phyloP scores from a whole-genome alignment of 2,329 filamentous ascomycete genomes.

The Penicillium sp. region DNA sequence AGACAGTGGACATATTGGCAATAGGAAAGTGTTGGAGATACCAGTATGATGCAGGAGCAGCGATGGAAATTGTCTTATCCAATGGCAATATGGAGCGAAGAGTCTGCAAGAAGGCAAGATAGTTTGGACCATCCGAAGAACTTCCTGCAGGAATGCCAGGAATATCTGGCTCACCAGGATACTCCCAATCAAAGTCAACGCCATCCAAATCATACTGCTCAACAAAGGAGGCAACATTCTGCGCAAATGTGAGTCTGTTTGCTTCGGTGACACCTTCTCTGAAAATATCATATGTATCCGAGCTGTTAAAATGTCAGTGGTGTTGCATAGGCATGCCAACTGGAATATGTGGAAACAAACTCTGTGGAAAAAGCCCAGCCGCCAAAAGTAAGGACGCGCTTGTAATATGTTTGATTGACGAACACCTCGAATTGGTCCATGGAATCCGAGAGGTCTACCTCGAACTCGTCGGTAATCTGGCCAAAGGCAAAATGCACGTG shows the following conservation, averaged over 20 bases:
- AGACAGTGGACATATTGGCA: conserved; percentile 19
- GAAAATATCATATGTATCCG: conserved; percentile 22
- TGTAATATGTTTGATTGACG: no score
- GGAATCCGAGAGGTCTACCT: conserved; percentile 24
- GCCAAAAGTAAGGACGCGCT: conserved; percentile 43
- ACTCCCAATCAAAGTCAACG: conserved; percentile 37
- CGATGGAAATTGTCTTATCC: conserved; percentile 21
- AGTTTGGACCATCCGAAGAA: conserved; percentile 30
- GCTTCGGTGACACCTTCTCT: conserved; percentile 30
- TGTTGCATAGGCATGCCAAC: conserved; percentile 18
- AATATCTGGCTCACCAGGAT: conserved; percentile 27
- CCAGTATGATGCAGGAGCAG: conserved; percentile 25
- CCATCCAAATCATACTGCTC: conserved; percentile 35
- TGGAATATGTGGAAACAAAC: conserved; percentile 32
- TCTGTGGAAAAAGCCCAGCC: conserved; percentile 45
- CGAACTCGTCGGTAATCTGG: conserved; percentile 28
- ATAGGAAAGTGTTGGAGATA: conserved; percentile 31
- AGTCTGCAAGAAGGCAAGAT: conserved; percentile 28
- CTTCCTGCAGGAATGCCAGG: conserved; percentile 31
- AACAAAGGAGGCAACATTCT: conserved; percentile 39
- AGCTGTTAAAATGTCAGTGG: not conserved
- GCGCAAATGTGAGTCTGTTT: conserved; percentile 38
- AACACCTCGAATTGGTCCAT: conserved; percentile 32
- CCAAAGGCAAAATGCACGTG: conserved; percentile 40
- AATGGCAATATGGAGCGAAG: conserved; percentile 20